A percentile compares a stretch with the other conserved stretches of the same genome.
Conservation (phyloP, 148 eudicot species). For the Rhododendron mucronatum region DNA sequence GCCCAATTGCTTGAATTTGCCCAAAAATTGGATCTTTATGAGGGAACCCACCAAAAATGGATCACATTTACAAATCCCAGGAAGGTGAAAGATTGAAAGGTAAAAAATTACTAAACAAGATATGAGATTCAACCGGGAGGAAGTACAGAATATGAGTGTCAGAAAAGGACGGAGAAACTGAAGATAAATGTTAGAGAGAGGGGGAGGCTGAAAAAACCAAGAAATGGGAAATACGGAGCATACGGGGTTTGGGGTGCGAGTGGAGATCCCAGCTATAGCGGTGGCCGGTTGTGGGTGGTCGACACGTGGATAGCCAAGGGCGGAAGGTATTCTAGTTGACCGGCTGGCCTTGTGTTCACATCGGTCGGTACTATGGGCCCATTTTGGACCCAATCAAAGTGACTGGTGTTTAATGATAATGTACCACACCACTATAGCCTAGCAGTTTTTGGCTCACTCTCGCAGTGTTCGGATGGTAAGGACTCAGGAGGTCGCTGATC, state of each 20-base stretch:
- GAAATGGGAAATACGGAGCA: not conserved
- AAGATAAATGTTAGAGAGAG: not conserved
- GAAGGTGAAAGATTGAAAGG: not conserved
- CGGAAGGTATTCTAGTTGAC: slow-evolving; percentile 17
- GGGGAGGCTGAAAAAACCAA: not conserved
- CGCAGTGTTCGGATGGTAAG: no score
- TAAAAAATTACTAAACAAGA: not conserved
- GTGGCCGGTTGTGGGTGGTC: slow-evolving; percentile 2
- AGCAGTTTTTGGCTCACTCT: no score
- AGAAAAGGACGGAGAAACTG: not conserved
- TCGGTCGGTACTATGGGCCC: not conserved
- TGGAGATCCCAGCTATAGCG: slow-evolving; percentile 1
- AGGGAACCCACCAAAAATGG: not conserved
- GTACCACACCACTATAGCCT: no score
- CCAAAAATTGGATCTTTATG: not conserved
- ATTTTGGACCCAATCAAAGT: no score
- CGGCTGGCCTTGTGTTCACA: slow-evolving; percentile 18
- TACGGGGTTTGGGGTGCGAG: not conserved
- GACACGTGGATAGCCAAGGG: slow-evolving; percentile 12
- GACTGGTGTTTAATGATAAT: no score
- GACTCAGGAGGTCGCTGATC: no score
- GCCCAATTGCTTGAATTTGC: slow-evolving; percentile 3
- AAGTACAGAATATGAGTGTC: not conserved
- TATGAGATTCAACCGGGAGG: not conserved
- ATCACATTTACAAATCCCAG: not conserved